Percentiles rank a stretch among this genome's conserved stretches.
Conservation (phyloP, 75 land plant species). For the Adiantum capillusveneris region DNA sequence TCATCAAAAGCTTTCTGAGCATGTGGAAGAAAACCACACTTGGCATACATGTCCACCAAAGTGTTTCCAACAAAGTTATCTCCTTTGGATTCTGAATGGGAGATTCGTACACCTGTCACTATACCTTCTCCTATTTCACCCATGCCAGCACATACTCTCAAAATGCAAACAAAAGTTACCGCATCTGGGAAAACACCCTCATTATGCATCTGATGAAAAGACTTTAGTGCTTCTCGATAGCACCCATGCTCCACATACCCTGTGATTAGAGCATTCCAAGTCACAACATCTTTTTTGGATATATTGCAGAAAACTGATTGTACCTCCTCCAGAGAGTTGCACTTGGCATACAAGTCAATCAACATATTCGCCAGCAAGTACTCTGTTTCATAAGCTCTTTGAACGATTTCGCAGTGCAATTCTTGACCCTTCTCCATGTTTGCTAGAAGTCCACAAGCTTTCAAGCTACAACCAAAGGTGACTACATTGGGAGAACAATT, state of each 20-base stretch:
- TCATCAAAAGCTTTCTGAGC: too few species aligned
- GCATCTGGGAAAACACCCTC: conserved; percentile 8
- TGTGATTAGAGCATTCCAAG: conserved; percentile 14
- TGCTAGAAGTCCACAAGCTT: conserved; percentile 20
- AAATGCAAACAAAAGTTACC: conserved; percentile 4
- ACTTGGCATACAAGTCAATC: conserved; percentile 16
- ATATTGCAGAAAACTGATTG: background rate
- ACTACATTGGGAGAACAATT: conserved; percentile 13
- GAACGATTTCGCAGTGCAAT: conserved; percentile 2
- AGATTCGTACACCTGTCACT: background rate
- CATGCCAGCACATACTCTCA: conserved; percentile 8
- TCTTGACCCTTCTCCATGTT: conserved; percentile 18
- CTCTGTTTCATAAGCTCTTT: conserved; percentile 4
- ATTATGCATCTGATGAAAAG: conserved; percentile 5
- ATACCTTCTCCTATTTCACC: background rate
- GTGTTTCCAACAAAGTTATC: too few species aligned
- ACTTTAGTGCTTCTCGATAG: conserved; percentile 5
- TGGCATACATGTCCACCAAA: too few species aligned
- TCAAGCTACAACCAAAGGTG: conserved; percentile 16
- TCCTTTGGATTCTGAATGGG: background rate
- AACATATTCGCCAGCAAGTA: conserved; percentile 1
- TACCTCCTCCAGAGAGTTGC: conserved; percentile 3
- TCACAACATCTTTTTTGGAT: conserved; percentile 1
- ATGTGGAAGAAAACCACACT: too few species aligned
- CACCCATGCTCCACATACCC: conserved; percentile 12